Evolutionary conservation across 495 filamentous ascomycete species (phyloP), one percentile per base, ranked within the genome.

Genomic region (Ramalina peruviana): DNA sequence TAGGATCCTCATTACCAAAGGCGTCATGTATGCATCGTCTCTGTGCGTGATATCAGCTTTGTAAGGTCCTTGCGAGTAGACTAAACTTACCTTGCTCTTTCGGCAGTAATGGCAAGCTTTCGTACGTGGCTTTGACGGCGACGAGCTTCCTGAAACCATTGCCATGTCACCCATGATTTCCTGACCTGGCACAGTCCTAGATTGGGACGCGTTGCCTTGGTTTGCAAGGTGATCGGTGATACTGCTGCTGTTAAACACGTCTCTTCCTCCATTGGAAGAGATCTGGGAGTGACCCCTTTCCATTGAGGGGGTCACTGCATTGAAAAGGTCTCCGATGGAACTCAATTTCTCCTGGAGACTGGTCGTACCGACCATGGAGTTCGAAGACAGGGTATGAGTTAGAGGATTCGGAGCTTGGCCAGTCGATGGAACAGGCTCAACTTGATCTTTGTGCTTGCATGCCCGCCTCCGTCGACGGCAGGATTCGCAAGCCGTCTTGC

Each of bases 11-110:
- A 46, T 76, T 69, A 36, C 80, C 80, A 54, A 73, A 70, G 49
- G 78, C 77, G 52, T 83, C 78, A 53, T 83, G 80, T 21, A 83
- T 79, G 55, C 80, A 83, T 54, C 80, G 77, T 46, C 80, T 78
- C 80, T 83, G 47, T 36, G 40, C 43, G 12, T 25, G 36, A 3
- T 20, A 46, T 65, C 46, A 68, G 56, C 57, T 48, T 52, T 41
- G 40, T 41, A 11, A 41, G 17, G 4, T 12, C 9, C 10, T 15
- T 0, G 9, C 16, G 27, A 16, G 6, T 15, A 11, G 15, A 17
- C 3, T 7, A 11, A 26, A 56, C 66, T 58, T 53, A 81, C 79
- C 74, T 83, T 83, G 69, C 76, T 80, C 60, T 76, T 82, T 17
- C 79, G 75, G 57, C 79, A 83, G 51, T 81, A 77, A 51, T 75